Conservation (phyloP, 1,284 basidiomycete genomes). For the Cystobasidiaceae sp. region DNA sequence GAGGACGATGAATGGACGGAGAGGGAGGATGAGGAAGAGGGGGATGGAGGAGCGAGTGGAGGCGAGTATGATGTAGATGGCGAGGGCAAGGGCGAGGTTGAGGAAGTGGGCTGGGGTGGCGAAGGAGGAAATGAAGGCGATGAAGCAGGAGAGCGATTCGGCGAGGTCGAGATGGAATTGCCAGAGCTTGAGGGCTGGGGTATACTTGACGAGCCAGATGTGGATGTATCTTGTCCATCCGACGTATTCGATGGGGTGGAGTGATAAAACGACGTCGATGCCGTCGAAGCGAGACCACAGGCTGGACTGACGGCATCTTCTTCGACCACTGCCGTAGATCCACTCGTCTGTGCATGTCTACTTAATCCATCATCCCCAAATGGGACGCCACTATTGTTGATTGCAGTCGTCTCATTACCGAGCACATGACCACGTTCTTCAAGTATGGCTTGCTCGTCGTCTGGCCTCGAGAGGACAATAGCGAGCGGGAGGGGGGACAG, state of each 20-base stretch:
- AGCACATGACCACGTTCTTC: too few species aligned
- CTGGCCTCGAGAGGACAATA: conserved; percentile 5
- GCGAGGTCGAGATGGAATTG: background rate
- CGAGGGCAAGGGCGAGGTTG: background rate
- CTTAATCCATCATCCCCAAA: too few species aligned
- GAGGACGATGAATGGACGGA: background rate
- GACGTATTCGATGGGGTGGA: too few species aligned
- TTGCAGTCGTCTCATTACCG: too few species aligned
- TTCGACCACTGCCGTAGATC: too few species aligned
- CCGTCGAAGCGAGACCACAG: too few species aligned
- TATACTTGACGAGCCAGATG: background rate
- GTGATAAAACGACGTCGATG: too few species aligned
- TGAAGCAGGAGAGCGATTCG: background rate
- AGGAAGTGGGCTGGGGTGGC: background rate
- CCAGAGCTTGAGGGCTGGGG: background rate
- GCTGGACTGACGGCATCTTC: too few species aligned
- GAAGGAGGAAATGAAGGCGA: background rate
- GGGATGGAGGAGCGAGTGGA: background rate
- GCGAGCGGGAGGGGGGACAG: background rate
- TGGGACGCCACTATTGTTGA: too few species aligned
- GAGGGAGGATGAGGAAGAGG: background rate
- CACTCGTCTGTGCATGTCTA: too few species aligned
- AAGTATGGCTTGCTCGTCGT: conserved; percentile 7
- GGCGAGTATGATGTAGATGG: background rate
- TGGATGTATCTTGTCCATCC: too few species aligned